Conservation (phyloP, 129 eudicot genomes). For the Centrapalus pauciflorus region DNA sequence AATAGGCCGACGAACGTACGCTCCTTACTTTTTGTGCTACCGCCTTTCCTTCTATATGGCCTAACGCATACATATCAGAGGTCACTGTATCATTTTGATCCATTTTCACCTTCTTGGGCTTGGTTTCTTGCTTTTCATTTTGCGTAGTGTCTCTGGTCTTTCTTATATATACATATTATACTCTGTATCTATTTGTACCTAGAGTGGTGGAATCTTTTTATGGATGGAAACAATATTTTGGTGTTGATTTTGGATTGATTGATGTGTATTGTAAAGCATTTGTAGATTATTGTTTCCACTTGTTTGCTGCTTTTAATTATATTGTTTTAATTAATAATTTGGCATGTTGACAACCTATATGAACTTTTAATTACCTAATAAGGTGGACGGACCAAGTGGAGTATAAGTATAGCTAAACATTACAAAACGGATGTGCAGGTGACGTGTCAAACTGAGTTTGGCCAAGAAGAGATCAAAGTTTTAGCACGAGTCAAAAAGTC, state of each 20-base stretch:
- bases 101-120: slow-evolving; percentile 14
- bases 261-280: slow-evolving; percentile 38
- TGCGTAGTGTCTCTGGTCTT: slow-evolving; percentile 16
- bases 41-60: no score
- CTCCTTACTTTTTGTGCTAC: neutral
- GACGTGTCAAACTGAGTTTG: no score
- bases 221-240: slow-evolving; percentile 33
- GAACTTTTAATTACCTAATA: no score
- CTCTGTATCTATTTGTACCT: slow-evolving; percentile 34
- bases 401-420: no score
- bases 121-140: slow-evolving; percentile 11
- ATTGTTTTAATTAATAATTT: no score
- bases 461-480: no score
- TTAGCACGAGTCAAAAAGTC: no score
- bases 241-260: slow-evolving; percentile 33
- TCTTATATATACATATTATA: slow-evolving; percentile 18
- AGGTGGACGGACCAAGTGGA: no score
- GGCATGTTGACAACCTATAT: no score
- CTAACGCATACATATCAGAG: slow-evolving; percentile 36
- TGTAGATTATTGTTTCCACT: slow-evolving; percentile 29
- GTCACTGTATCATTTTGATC: slow-evolving; percentile 33
- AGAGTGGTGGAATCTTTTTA: slow-evolving; percentile 28
- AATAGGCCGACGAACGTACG: no score
- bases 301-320: slow-evolving; percentile 15
- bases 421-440: no score